Evolutionary conservation across 768 basidiomycete genomes (phyloP).

Genomic region (Sutorius australiensis): DNA sequence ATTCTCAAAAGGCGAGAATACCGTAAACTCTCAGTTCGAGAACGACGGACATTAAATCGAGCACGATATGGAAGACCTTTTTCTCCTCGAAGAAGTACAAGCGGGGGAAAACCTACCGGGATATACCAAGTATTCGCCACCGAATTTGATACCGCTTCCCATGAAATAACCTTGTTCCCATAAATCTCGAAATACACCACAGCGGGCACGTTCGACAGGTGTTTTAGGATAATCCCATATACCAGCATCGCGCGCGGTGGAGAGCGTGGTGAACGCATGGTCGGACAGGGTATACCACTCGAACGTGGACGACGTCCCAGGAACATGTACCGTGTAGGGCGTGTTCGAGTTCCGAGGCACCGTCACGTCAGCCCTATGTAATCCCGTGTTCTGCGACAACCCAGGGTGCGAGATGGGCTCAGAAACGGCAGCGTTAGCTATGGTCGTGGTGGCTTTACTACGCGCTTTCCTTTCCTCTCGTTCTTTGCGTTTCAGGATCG

Average conservation of each 20-base stretch:
- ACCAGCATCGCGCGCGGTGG: slow-evolving; percentile 58
- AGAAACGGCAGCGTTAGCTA: not conserved
- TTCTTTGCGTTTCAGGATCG: slow-evolving; percentile 67
- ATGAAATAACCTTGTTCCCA: slow-evolving; percentile 85
- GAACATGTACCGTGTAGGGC: slow-evolving; percentile 58
- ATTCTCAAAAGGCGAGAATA: not conserved
- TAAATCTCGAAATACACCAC: slow-evolving; percentile 73
- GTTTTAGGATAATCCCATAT: slow-evolving; percentile 76
- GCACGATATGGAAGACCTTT: not conserved
- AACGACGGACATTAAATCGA: not conserved
- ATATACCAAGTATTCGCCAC: slow-evolving; percentile 94
- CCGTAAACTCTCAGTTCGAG: not conserved
- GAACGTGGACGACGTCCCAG: slow-evolving; percentile 56
- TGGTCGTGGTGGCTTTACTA: not conserved
- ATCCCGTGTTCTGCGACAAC: not conserved
- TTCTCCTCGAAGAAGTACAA: not conserved
- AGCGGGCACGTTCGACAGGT: slow-evolving; percentile 65
- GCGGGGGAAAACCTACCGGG: slow-evolving; percentile 57
- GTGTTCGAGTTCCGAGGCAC: slow-evolving; percentile 12
- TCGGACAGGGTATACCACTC: slow-evolving; percentile 61
- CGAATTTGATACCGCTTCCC: slow-evolving; percentile 90
- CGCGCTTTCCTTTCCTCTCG: slow-evolving; percentile 50
- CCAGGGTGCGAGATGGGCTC: slow-evolving; percentile 1
- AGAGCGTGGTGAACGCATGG: slow-evolving; percentile 51
- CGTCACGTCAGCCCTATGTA: not conserved